Evolutionary conservation across 2,329 filamentous ascomycete genomes (phyloP).

Genomic region (Colletotrichum sp.): DNA sequence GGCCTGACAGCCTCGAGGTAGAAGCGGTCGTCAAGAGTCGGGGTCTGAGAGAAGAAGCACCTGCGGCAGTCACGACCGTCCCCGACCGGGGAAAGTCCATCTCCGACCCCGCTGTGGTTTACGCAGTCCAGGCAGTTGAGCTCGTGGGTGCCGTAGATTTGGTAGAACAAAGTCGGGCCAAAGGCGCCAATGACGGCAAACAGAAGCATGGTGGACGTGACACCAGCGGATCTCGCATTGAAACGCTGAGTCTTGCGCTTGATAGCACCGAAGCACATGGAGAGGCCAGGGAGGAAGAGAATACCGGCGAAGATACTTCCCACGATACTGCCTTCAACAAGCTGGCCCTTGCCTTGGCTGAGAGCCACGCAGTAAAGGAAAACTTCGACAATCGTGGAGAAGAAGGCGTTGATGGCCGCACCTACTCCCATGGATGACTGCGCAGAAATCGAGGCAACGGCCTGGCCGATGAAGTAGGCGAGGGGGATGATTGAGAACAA

Average conservation of each 20-base stretch:
- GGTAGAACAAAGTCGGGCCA: slow-evolving; percentile 95
- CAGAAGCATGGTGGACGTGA: slow-evolving; percentile 96
- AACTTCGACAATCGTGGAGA: slow-evolving; percentile 96
- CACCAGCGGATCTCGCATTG: slow-evolving; percentile 94
- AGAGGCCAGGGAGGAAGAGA: slow-evolving; percentile 89
- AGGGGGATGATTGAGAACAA: slow-evolving; percentile 93
- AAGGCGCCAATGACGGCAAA: slow-evolving; percentile 97
- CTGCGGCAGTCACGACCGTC: slow-evolving; percentile 79
- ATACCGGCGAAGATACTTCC: slow-evolving; percentile 98
- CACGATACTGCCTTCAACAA: slow-evolving; percentile 96
- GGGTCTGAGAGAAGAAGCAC: slow-evolving; percentile 91
- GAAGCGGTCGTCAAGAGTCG: slow-evolving; percentile 84
- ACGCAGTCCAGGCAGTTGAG: slow-evolving; percentile 79
- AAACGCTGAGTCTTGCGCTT: slow-evolving; percentile 98
- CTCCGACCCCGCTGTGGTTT: slow-evolving; percentile 44
- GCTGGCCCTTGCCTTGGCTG: slow-evolving; percentile 86
- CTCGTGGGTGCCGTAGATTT: slow-evolving; percentile 98
- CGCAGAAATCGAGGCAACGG: slow-evolving; percentile 96
- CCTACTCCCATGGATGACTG: slow-evolving; percentile 98
- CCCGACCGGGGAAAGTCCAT: slow-evolving; percentile 32
- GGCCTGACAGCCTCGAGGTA: slow-evolving; percentile 90
- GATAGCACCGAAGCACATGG: slow-evolving; percentile 98
- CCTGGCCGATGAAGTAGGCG: slow-evolving; percentile 98
- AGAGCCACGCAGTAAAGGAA: slow-evolving; percentile 96
- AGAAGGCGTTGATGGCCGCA: slow-evolving; percentile 97